These are phyloP conservation scores for Umbilicus rupestris DNA, from an alignment of 164 flowering plant genomes.

Conservation along the genomic window DNA sequence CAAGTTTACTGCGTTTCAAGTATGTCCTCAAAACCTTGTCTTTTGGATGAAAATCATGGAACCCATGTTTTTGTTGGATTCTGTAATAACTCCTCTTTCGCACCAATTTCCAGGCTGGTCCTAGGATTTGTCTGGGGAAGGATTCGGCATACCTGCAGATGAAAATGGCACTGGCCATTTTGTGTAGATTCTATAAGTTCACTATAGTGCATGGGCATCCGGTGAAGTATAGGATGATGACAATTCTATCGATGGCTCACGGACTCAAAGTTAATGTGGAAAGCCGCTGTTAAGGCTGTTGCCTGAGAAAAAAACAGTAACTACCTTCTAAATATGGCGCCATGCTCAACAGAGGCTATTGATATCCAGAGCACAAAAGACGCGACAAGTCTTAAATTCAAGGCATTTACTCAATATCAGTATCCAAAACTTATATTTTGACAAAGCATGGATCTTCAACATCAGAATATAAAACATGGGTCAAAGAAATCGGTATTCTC, in stretches of 20 bases:
- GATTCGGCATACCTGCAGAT: conserved; percentile 94
- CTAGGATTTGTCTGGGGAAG: conserved; percentile 91
- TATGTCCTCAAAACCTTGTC: conserved; percentile 5
- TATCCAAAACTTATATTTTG: no score
- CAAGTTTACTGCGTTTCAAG: conserved; percentile 96
- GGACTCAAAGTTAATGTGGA: conserved; percentile 54
- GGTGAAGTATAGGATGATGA: conserved; percentile 86
- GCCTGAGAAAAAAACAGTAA: background rate
- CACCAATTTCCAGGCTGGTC: conserved; percentile 62
- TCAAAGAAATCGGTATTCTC: no score
- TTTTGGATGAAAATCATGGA: background rate
- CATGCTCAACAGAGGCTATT: background rate
- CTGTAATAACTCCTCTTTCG: background rate
- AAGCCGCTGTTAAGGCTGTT: conserved; percentile 24
- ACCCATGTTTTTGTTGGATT: background rate
- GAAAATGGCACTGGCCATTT: conserved; percentile 86
- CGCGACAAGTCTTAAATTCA: no score
- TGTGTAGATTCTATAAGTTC: conserved; percentile 71
- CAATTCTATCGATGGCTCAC: conserved; percentile 70
- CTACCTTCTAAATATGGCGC: background rate
- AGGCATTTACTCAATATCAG: no score
- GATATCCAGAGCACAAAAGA: no score
- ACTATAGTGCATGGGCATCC: conserved; percentile 46
- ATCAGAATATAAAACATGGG: no score
- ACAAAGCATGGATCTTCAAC: no score